Evolutionary conservation across 768 basidiomycete genomes (phyloP), one percentile per base, ranked within the genome.

Genomic region (Auriculariales sp.): DNA sequence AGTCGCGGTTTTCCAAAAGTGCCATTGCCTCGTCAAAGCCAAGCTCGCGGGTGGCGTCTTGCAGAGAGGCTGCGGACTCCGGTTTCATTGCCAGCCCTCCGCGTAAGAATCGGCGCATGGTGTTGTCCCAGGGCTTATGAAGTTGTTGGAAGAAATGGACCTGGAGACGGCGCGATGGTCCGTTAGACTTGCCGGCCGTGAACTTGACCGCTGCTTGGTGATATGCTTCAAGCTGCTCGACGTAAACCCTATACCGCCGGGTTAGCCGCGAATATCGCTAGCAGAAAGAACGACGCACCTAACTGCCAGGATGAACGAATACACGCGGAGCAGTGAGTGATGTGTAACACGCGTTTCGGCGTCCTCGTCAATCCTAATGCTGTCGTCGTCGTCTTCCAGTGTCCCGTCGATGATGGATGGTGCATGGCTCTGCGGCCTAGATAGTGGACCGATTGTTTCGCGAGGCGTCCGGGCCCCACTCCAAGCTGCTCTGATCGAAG

Each of bases 101-200:
- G n/a, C n/a, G n/a, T n/a, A n/a, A n/a, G n/a, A n/a, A n/a, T n/a
- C n/a, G n/a, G 7, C 10, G 24, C 19, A 29, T 39, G 3, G 44
- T 19, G 30, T 46, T 54, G 24, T 49, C 49, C 19, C 44, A 34
- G 10, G 53, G 51, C 2, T 48, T 47, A 12, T 46, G 22, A 12
- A 59, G 49, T 6, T 28, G 49, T 44, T 64, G 62, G 47, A 61
- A 59, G 46, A 63, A 52, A 49, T 64, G 62, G 24, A 64, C 39
- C 42, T 62, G 58, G 15, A 59, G 33, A 2, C 52, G 35, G n/a
- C 53, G 49, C 24, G 34, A 49, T 28, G 53, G 44, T 51, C 61
- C 56, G 4, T 58, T 53, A 9, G 22, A 19, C 39, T 19, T 44
- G 10, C 22, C 39, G 4, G 39, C 12, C 39, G 22, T 19, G 39